Base-by-base conservation (phyloP, 441 rosid species). In the Adansonia grandidieri region DNA sequence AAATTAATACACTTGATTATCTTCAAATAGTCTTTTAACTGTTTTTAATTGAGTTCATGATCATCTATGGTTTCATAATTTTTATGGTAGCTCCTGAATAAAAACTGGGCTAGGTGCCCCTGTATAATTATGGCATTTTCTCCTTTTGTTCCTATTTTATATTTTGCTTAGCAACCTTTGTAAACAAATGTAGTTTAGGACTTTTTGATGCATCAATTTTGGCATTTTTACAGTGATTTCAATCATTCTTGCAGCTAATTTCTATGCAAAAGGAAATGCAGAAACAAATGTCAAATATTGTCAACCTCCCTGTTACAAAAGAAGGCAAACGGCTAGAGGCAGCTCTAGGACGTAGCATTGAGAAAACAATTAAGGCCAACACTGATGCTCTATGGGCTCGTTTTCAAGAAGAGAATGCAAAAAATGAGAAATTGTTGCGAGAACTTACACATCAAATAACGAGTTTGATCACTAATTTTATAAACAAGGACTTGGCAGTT, bases 341-440 rank as follows among this genome's bases (percentile, higher is more conserved):
- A 84, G 85, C 94, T 72, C 75, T 94, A 72, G 98, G 98, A 60
- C 85, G 85, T 78, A 86, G 67, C 81, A 80, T 93, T 57, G 98
- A 96, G 87, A 94, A 87, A 86, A 84, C 84, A 64, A 73, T 84
- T 57, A 96, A 88, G 87, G 89, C 91, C 78, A 93, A 89, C 74
- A 86, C 85, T 48, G 99, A 94, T 83, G 93, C 97, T 73, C 77
- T 92, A 65, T 94, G 97, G 97, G 91, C 92, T 80, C 96, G 87
- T 61, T 82, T 94, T 74, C 95, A 91, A 80, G 98, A 96, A 86
- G 98, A 93, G 80, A 86, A 80, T 74, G 82, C 74, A 48, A 94
- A 88, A 83, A 86, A 82, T 81, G 98, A 94, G 86, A 94, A 89
- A 82, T 80, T 87, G 76, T 80, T 77, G 50, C 87, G 77, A 80